phyloP scores from a whole-genome alignment of 768 basidiomycete genomes.

The Tricholoma terreum region DNA sequence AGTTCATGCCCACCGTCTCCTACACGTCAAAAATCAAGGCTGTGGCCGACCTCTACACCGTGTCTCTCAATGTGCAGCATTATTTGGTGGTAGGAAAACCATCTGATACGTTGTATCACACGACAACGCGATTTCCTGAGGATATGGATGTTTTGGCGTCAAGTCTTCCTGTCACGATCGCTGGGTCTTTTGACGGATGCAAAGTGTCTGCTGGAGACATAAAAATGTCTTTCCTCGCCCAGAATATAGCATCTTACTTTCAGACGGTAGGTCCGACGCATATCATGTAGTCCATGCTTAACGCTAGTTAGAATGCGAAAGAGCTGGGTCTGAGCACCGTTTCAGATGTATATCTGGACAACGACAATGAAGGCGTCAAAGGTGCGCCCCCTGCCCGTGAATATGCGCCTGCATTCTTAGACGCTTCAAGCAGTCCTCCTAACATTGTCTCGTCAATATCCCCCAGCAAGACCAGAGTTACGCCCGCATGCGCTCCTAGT shows the following conservation, averaged over 20 bases:
- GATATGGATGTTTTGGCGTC: constrained; percentile 50
- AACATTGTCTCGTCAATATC: constrained; percentile 17
- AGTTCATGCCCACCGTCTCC: constrained; percentile 30
- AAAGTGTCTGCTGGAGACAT: constrained; percentile 39
- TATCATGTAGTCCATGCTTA: not conserved
- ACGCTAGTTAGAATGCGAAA: constrained; percentile 49
- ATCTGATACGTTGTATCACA: constrained; percentile 23
- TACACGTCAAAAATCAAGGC: constrained; percentile 40
- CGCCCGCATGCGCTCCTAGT: constrained; percentile 41
- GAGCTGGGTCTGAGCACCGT: constrained; percentile 57
- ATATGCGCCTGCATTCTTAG: not conserved
- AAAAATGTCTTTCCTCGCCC: constrained; percentile 45
- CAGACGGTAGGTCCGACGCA: constrained; percentile 33
- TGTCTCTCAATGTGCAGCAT: constrained; percentile 48
- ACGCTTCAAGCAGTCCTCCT: not conserved
- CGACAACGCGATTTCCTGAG: constrained; percentile 36
- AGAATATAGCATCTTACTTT: constrained; percentile 50
- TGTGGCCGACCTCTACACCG: constrained; percentile 38
- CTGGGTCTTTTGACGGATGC: constrained; percentile 49
- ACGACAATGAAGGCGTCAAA: constrained; percentile 39
- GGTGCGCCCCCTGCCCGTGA: constrained; percentile 28
- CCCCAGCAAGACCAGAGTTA: constrained; percentile 9
- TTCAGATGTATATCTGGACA: constrained; percentile 50
- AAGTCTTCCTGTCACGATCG: constrained; percentile 49
- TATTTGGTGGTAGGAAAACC: constrained; percentile 32